Base-by-base conservation (phyloP, 2,329 filamentous ascomycete species). In the Penicillium freii region DNA sequence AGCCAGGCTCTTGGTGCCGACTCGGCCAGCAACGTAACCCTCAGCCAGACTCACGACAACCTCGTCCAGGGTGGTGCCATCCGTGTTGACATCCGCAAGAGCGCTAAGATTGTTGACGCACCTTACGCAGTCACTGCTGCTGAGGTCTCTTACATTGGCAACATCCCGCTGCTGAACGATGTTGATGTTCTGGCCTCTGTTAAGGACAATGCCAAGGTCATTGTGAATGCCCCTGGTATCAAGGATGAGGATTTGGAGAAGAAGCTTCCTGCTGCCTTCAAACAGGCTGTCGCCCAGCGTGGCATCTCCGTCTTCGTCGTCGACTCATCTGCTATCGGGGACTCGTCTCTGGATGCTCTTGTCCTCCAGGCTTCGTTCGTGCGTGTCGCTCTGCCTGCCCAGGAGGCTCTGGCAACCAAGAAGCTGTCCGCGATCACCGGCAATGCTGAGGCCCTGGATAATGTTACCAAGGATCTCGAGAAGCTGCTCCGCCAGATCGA, bases 161-260 rank as follows among this genome's bases (percentile, higher is more conserved):
- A 93, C 38, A 83, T 92, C 71, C 90, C 88, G 70, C 80, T 99
- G 2, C 80, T 99, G 17, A 86, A 88, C 64, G 87, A 91, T 25
- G 82, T 97, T 55, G 86, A 93, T 63, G 79, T 95, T 23, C 72
- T 92, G 36, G 82, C 86, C 62, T 87, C 83, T 50, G 78, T 93
- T 61, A 91, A 89, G 76, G 68, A 83, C 40, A 85, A 85, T 52
- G 89, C 89, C 54, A 88, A 86, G 62, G 75, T 97, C 44, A 82
- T 97, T 54, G 70, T 97, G 42, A 90, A 87, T 69, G 82, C 94
- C 25, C 83, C 90, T 29, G 87, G 86, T 65, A 85, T 91, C 73
- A 96, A 96, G 78, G 85, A 91, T 51, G 93, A 95, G 44, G 92
- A 97, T 36, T 74, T 92, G 7, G 93, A 97, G 79, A 96, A 95